phyloP scores from a whole-genome alignment of 2,329 filamentous ascomycete genomes.

The Tolypocladium endophyticum region DNA sequence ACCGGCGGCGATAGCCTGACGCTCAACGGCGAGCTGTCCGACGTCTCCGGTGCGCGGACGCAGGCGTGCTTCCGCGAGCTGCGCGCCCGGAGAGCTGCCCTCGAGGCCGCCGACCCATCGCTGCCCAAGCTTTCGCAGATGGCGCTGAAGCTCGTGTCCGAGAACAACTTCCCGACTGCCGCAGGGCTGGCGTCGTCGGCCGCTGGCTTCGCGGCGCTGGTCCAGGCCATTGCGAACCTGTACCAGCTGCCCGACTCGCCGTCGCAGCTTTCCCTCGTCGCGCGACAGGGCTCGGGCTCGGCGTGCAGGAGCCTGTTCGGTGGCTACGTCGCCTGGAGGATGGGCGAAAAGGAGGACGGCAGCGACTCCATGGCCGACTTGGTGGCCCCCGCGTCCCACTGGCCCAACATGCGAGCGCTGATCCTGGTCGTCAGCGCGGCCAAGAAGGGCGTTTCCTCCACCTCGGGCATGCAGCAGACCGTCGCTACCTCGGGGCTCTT shows the following conservation, averaged over 20 bases:
- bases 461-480: slow-evolving; percentile 93
- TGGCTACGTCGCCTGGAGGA: slow-evolving; percentile 92
- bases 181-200: slow-evolving; percentile 73
- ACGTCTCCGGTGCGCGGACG: slow-evolving; percentile 80
- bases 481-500: slow-evolving; percentile 88
- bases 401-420: slow-evolving; percentile 88
- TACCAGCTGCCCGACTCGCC: slow-evolving; percentile 77
- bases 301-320: slow-evolving; percentile 90
- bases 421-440: slow-evolving; percentile 85
- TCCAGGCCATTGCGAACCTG: slow-evolving; percentile 82
- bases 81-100: slow-evolving; percentile 60
- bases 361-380: slow-evolving; percentile 81
- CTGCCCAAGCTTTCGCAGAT: slow-evolving; percentile 73
- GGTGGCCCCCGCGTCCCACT: slow-evolving; percentile 80
- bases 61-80: slow-evolving; percentile 89
- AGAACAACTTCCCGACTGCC: slow-evolving; percentile 99
- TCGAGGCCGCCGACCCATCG: slow-evolving; percentile 62
- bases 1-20: slow-evolving; percentile 57
- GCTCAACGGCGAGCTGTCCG: slow-evolving; percentile 74
- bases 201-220: slow-evolving; percentile 58
- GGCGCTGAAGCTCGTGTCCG: slow-evolving; percentile 77
- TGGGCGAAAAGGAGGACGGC: slow-evolving; percentile 65
- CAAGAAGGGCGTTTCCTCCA: slow-evolving; percentile 92
- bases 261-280: slow-evolving; percentile 77
- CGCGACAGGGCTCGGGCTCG: slow-evolving; percentile 86